phyloP scores from a whole-genome alignment of 192 early-diverging fungal species.

The Rhizophlyctis rosea region DNA sequence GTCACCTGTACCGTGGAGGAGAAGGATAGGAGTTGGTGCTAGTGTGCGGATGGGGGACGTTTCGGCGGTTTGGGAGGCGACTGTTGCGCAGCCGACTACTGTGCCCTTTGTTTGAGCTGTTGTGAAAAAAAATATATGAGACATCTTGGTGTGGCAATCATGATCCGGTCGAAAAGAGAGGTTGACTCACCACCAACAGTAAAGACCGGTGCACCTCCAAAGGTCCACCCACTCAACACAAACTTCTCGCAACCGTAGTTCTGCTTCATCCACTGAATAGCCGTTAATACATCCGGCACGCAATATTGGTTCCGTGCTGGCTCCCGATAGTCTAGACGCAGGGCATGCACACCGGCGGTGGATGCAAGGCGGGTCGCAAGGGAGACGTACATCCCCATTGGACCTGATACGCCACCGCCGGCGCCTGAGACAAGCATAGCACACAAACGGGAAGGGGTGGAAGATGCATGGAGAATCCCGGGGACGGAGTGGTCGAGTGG shows the following conservation, averaged over 20 bases:
- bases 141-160: too few species aligned
- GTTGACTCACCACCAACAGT: not conserved
- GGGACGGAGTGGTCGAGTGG: too few species aligned
- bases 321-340: not conserved
- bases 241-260: not conserved
- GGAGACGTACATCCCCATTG: constrained; percentile 1
- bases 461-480: not conserved
- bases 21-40: too few species aligned
- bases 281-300: not conserved
- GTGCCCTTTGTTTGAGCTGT: too few species aligned
- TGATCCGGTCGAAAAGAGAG: too few species aligned
- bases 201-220: not conserved
- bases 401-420: not conserved
- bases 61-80: too few species aligned
- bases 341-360: not conserved
- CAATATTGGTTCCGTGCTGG: constrained; percentile 1
- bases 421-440: not conserved
- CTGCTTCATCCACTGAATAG: not conserved
- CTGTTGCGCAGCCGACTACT: too few species aligned
- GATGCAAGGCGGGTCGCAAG: not conserved
- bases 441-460: not conserved
- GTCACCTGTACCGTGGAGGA: too few species aligned
- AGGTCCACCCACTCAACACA: not conserved
- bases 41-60: too few species aligned
- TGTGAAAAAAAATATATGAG: too few species aligned